Base-by-base conservation (phyloP, 2,329 filamentous ascomycete species). In the Leptographium galeiforme region DNA sequence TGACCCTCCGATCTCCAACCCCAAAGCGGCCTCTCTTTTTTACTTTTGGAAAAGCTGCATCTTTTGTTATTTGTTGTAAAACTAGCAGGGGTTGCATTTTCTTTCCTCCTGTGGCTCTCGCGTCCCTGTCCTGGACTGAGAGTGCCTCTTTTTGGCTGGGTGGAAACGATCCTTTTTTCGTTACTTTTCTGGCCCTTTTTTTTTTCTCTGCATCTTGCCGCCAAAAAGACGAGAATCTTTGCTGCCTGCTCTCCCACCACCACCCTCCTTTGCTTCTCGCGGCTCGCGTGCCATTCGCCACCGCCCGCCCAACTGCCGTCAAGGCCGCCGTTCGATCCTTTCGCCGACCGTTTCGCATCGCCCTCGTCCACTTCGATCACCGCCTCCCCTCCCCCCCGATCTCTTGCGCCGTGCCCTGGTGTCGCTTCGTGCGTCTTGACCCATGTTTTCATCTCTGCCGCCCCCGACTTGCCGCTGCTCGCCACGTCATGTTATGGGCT, bases 401-500 rank as follows among this genome's bases (percentile, higher is more conserved):
- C 45, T 43, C 48, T n/a, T 14, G 13, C 30, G 38, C 10, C 13
- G 10, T 40, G 19, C 8, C 40, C 19, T 41, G 18, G 36, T 39
- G 14, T 39, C 34, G 33, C 47, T 25, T 34, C 25, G 38, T 50
- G 25, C 48, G 25, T 41, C 51, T 6, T 16, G 32, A 46, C 40
- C 52, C 52, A 53, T 53, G 52, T 39, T 53, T 55, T 59, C 58
- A 53, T 55, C 58, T 59, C 61, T 61, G 57, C 56, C 55, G 56
- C 53, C 59, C 55, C 55, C 51, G 48, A 55, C 49, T 40, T 40
- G 52, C 43, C 46, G 33, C 48, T 51, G 55, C 55, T 60, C 58
- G 60, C 59, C 64, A 60, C 71, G 71, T 66, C 68, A 73, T 73
- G 71, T 72, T 68, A 74, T 74, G 71, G 71, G 69, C 64, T 67